Percentiles rank a stretch among this genome's conserved stretches.
Conservation (phyloP, 495 filamentous ascomycete genomes). For the Rhypophila decipiens region DNA sequence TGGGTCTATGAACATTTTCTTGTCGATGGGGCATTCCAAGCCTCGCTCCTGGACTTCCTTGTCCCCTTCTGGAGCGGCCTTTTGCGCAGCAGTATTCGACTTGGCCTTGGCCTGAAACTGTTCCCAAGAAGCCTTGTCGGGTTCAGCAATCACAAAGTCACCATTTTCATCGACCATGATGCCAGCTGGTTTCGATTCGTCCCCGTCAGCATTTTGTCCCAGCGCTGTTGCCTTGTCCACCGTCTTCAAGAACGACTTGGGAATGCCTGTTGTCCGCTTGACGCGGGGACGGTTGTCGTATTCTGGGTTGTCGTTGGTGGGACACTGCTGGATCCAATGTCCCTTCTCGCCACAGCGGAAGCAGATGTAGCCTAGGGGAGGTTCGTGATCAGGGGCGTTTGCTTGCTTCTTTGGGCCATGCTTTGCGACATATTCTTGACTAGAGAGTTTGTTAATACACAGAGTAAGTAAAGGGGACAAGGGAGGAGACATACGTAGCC, state of each 20-base stretch:
- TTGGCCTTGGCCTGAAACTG: conserved; percentile 91
- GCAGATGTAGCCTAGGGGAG: conserved; percentile 89
- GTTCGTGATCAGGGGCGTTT: conserved; percentile 82
- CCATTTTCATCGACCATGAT: conserved; percentile 97
- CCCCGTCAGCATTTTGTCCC: conserved; percentile 63
- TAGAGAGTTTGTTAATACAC: conserved; percentile 33
- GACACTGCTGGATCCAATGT: conserved; percentile 96
- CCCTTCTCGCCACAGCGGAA: conserved; percentile 98
- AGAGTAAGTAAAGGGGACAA: background rate
- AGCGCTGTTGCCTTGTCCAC: conserved; percentile 82
- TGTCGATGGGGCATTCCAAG: conserved; percentile 89
- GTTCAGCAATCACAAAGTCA: conserved; percentile 89
- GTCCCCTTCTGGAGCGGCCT: conserved; percentile 60
- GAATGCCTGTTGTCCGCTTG: conserved; percentile 94
- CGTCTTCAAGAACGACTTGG: conserved; percentile 83
- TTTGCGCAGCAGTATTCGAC: conserved; percentile 70
- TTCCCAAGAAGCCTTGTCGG: conserved; percentile 93
- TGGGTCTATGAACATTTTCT: conserved; percentile 92
- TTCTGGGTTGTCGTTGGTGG: conserved; percentile 94
- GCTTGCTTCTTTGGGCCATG: conserved; percentile 52
- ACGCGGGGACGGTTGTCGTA: conserved; percentile 86
- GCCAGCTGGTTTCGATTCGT: conserved; percentile 69
- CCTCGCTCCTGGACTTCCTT: conserved; percentile 79
- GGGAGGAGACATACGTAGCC: conserved; percentile 70
- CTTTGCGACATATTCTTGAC: conserved; percentile 48